Percentiles rank a stretch among this genome's conserved stretches.
Conservation (phyloP, 1,284 basidiomycete genomes). For the Thelephora terrestris region DNA sequence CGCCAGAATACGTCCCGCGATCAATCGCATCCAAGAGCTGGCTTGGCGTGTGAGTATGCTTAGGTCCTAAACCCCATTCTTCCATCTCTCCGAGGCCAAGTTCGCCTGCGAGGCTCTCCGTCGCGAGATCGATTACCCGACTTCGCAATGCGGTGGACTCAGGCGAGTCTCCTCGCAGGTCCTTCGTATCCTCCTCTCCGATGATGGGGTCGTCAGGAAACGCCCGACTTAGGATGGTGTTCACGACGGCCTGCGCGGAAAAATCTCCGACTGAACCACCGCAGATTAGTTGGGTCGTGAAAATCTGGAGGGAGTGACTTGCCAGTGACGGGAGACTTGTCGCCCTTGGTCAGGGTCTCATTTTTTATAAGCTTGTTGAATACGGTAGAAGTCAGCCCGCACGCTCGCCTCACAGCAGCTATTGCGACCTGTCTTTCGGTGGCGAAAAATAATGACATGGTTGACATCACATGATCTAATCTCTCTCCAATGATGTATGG, state of each 20-base stretch:
- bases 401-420: conserved; percentile 86
- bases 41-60: conserved; percentile 34
- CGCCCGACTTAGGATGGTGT: conserved; percentile 60
- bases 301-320: conserved; percentile 8
- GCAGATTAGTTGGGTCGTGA: not conserved
- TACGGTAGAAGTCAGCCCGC: conserved; percentile 74
- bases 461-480: not conserved
- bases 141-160: conserved; percentile 41
- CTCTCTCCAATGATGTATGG: too few relatives aligned
- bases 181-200: conserved; percentile 90
- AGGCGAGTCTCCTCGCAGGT: conserved; percentile 47
- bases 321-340: conserved; percentile 97
- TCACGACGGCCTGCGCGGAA: conserved; percentile 84
- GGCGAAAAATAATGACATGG: conserved; percentile 30
- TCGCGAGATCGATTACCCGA: conserved; percentile 77
- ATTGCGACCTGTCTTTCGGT: conserved; percentile 68
- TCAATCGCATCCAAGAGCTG: conserved; percentile 83
- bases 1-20: conserved; percentile 75
- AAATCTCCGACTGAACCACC: conserved; percentile 71
- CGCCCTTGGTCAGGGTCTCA: conserved; percentile 85
- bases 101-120: conserved; percentile 62
- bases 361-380: conserved; percentile 83
- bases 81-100: conserved; percentile 39
- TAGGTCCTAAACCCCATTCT: conserved; percentile 60
- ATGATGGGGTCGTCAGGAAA: conserved; percentile 88